phyloP scores from a whole-genome alignment of 2,329 filamentous ascomycete species.

The Colletotrichum kahawae region DNA sequence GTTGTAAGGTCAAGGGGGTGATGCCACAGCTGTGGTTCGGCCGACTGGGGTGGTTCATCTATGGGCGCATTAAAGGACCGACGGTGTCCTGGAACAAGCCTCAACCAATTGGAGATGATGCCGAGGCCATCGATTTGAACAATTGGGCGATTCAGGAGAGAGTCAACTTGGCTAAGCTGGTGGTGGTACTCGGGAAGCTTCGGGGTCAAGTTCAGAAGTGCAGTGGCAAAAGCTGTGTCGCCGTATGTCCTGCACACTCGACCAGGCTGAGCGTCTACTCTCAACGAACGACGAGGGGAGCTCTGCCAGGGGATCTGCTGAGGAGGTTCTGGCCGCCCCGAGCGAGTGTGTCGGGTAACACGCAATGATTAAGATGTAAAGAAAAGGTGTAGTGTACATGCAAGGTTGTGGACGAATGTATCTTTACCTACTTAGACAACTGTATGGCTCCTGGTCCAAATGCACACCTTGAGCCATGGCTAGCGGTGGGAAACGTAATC shows the following conservation, averaged over 20 bases:
- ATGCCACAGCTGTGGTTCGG: neutral
- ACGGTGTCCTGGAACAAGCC: neutral
- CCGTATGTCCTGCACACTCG: neutral
- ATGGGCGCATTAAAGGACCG: neutral
- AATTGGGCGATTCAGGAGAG: neutral
- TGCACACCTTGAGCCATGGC: neutral
- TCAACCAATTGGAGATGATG: neutral
- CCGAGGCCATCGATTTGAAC: neutral
- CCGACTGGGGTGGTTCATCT: neutral
- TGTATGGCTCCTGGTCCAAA: neutral
- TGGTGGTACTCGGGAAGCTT: neutral
- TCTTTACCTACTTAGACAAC: no score
- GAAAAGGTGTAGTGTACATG: neutral
- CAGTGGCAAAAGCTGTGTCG: neutral
- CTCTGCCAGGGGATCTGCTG: neutral
- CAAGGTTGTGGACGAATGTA: neutral
- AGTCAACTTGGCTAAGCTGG: neutral
- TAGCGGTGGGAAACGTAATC: neutral
- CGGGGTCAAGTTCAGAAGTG: neutral
- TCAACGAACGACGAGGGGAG: neutral
- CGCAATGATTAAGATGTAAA: neutral
- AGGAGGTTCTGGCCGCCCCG: neutral
- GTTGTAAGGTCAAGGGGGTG: neutral
- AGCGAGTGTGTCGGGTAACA: neutral
- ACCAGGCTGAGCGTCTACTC: neutral